Evolutionary conservation across 1,284 basidiomycete species (phyloP), one percentile per base, ranked within the genome.

Genomic region (Agroathelia rolfsii): DNA sequence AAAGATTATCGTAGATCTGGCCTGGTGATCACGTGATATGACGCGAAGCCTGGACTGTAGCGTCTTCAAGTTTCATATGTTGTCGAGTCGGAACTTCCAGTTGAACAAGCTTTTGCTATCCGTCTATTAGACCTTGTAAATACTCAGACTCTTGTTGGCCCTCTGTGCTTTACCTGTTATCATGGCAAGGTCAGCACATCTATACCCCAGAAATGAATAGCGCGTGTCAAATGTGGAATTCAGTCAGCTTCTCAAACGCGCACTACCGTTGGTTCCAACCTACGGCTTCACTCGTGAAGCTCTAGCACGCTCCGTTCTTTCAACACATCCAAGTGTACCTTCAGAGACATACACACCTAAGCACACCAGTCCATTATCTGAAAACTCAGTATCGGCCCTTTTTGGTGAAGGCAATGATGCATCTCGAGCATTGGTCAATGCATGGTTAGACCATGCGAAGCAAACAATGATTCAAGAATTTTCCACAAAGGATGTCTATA

Each of bases 241-340:
- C n/a, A n/a, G n/a, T 0, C 60, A 55, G 22, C 58, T 83, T 3
- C 52, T 86, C 7, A 65, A 68, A 42, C 61, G 69, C 21, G 72
- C 84, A 0, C 36, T 83, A 2, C 72, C 77, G 5, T 63, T 83
- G 15, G 64, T 84, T 28, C 54, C 51, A 34, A 61, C 61, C 3
- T 66, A 82, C 43, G 83, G 84, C 6, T 87, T 87, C 52, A 76
- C 80, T 5, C 70, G 80, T 15, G 59, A 71, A 21, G 63, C 79
- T 0, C 63, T 87, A n/a, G 64, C 83, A 1, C 64, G 58, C 29
- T 73, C 83, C 9, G 78, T 69, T 3, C 62, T 81, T 5, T 49
- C 58, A 3, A n/a, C n/a, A n/a, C n/a, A n/a, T n/a, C n/a, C n/a
- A n/a, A n/a, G n/a, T n/a, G n/a, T n/a, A n/a, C n/a, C n/a, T n/a